These are phyloP conservation scores for Mycothermus thermophilus DNA, from an alignment of 495 filamentous ascomycete species.

Conservation along the genomic window DNA sequence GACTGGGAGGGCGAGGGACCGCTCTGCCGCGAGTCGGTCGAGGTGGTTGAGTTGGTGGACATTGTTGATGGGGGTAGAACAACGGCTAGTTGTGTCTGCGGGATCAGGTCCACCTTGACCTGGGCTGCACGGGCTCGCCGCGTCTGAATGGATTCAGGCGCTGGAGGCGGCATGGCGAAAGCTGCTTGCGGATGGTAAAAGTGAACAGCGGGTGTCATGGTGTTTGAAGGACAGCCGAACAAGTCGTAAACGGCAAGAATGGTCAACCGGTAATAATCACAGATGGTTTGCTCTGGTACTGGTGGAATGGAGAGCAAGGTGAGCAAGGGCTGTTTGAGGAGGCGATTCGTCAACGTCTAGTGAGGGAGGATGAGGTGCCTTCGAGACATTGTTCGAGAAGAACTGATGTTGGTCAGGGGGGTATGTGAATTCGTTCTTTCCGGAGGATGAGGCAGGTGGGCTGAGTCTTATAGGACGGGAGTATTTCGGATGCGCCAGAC, in stretches of 20 bases:
- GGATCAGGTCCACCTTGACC: constrained; percentile 25
- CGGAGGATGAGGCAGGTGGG: neutral
- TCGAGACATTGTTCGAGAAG: too few species aligned
- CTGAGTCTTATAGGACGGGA: neutral
- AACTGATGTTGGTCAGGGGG: too few species aligned
- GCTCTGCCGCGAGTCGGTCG: constrained; percentile 29
- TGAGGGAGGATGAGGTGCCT: too few species aligned
- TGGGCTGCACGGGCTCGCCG: constrained; percentile 27
- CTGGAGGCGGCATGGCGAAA: constrained; percentile 21
- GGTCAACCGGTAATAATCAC: too few species aligned
- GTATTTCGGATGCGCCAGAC: neutral
- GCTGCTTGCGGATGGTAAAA: constrained; percentile 2
- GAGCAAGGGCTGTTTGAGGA: too few species aligned
- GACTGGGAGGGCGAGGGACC: constrained; percentile 30
- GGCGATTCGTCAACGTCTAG: too few species aligned
- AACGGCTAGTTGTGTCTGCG: constrained; percentile 20
- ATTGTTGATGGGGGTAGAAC: constrained; percentile 25
- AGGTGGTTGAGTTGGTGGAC: constrained; percentile 27
- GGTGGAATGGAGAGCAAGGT: neutral
- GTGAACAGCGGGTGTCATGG: constrained; percentile 13
- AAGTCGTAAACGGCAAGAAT: neutral
- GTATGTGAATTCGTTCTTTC: too few species aligned
- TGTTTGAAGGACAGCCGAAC: neutral
- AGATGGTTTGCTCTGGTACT: too few species aligned
- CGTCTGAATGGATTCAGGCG: constrained; percentile 19